Percentiles rank a stretch among this genome's conserved stretches.
These are phyloP conservation scores for Rhizodiscina lignyota DNA, from an alignment of 495 filamentous ascomycete species.

Conservation along the genomic window DNA sequence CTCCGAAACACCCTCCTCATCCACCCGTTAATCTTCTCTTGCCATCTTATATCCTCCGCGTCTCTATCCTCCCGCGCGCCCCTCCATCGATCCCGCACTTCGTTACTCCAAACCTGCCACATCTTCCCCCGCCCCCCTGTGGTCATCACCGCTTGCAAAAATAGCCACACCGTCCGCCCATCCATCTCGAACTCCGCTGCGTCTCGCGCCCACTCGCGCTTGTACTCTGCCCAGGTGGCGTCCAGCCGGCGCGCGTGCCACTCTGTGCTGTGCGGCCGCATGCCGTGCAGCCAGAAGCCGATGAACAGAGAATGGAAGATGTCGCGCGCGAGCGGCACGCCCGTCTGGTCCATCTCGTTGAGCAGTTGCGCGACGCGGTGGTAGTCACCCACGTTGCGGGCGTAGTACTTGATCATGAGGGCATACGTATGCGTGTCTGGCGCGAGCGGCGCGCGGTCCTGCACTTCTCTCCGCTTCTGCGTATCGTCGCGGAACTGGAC, in stretches of 20 bases:
- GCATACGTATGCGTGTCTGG: conserved; percentile 49
- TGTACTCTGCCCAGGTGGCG: conserved; percentile 19
- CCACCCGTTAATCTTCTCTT: no score
- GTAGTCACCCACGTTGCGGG: conserved; percentile 36
- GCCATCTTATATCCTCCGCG: no score
- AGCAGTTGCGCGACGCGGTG: conserved; percentile 37
- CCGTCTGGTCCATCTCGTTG: conserved; percentile 44
- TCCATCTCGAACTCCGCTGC: neutral
- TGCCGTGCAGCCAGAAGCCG: conserved; percentile 57
- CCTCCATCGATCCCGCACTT: no score
- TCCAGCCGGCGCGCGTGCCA: conserved; percentile 49
- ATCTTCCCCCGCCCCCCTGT: no score
- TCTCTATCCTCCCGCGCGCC: no score
- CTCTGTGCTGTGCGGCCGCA: conserved; percentile 33
- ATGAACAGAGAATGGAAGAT: conserved; percentile 56
- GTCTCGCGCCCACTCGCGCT: conserved; percentile 3
- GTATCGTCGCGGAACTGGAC: conserved; percentile 36
- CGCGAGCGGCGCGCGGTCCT: conserved; percentile 34
- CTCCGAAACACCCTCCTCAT: no score
- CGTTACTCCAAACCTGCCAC: no score
- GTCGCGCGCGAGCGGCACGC: conserved; percentile 38
- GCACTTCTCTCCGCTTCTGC: conserved; percentile 32
- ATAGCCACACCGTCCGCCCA: no score
- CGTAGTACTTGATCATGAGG: conserved; percentile 38
- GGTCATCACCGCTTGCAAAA: no score